These are phyloP conservation scores for Trichophyton benhamiae DNA, from an alignment of 2,329 filamentous ascomycete genomes.

Conservation along the genomic window DNA sequence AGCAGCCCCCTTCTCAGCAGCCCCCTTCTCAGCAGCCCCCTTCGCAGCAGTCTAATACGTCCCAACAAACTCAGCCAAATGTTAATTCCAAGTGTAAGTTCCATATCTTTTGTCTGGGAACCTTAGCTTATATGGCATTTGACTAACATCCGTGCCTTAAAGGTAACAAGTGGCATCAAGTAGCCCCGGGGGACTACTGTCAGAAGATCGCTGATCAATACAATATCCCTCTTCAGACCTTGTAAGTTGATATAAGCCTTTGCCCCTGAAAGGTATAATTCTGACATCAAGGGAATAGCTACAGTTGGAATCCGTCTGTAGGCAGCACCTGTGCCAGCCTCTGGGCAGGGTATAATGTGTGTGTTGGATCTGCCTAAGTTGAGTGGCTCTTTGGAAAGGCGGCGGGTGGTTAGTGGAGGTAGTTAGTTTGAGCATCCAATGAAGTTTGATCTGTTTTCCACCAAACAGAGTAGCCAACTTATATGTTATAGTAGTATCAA, in stretches of 20 bases:
- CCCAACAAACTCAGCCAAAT: neutral
- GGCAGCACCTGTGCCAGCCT: neutral
- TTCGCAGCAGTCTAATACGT: neutral
- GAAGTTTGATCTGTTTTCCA: too few relatives aligned
- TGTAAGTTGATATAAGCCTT: neutral
- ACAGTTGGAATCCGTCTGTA: neutral
- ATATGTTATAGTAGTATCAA: too few relatives aligned
- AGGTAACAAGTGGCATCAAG: neutral
- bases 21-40: too few relatives aligned
- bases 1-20: too few relatives aligned
- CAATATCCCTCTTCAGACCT: neutral
- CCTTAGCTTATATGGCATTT: neutral
- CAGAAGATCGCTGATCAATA: neutral
- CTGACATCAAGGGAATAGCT: neutral
- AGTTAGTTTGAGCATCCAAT: too few relatives aligned
- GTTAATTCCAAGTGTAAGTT: neutral
- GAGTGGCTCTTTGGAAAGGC: too few relatives aligned
- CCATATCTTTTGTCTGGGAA: neutral
- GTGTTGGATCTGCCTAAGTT: neutral
- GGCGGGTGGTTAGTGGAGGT: too few relatives aligned
- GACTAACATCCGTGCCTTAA: neutral
- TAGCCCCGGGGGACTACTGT: neutral
- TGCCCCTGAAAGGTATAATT: neutral
- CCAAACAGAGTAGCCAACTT: too few relatives aligned
- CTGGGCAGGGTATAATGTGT: neutral